phyloP scores from a whole-genome alignment of 1,284 basidiomycete species.

The Fomitopsis pinicola region DNA sequence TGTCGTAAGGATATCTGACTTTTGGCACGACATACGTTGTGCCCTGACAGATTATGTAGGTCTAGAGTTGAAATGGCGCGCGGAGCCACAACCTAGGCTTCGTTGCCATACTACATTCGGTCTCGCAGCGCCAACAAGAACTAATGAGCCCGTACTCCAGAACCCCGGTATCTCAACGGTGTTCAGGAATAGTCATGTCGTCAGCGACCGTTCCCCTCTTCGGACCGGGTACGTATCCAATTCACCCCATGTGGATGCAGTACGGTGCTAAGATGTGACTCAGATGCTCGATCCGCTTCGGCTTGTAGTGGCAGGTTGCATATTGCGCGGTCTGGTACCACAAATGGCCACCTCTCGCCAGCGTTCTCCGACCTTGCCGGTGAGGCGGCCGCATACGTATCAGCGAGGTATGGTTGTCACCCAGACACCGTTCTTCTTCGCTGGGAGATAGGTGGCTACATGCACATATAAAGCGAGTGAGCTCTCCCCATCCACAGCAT shows the following conservation, averaged over 20 bases:
- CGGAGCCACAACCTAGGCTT: too few species aligned
- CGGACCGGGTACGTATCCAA: not conserved
- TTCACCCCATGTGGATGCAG: not conserved
- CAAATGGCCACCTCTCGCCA: not conserved
- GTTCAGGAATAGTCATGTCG: not conserved
- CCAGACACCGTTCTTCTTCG: not conserved
- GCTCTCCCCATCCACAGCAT: not conserved
- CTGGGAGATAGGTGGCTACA: too few species aligned
- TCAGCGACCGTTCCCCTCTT: not conserved
- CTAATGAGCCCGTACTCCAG: not conserved
- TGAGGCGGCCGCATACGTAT: not conserved
- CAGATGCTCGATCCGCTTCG: not conserved
- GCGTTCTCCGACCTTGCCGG: not conserved
- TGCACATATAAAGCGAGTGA: not conserved
- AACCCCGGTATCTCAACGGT: not conserved
- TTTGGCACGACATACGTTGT: too few species aligned
- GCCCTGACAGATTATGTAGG: too few species aligned
- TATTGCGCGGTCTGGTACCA: not conserved
- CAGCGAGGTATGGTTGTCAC: not conserved
- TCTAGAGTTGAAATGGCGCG: too few species aligned
- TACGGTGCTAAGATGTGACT: not conserved
- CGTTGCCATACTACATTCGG: too few species aligned
- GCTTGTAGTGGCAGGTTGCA: not conserved
- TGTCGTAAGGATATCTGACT: too few species aligned
- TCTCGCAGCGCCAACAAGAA: not conserved